phyloP scores from a whole-genome alignment of 306 rosid genomes.

The Canavalia ensiformis region DNA sequence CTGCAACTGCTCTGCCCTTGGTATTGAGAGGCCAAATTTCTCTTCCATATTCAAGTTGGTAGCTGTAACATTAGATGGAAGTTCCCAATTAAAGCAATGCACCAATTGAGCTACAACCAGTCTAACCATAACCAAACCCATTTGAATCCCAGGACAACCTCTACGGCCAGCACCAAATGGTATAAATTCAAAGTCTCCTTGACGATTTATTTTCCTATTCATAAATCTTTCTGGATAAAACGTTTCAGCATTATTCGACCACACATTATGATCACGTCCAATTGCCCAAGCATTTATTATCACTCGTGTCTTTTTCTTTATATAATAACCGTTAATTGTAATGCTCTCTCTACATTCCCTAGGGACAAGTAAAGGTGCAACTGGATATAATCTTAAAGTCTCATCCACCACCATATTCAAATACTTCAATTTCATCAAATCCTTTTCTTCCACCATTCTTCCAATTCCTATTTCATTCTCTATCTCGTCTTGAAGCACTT shows the following conservation, averaged over 20 bases:
- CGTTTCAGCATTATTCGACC: conserved; percentile 45
- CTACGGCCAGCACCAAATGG: conserved; percentile 57
- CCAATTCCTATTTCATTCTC: conserved; percentile 39
- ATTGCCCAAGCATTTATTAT: conserved; percentile 51
- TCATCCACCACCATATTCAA: conserved; percentile 55
- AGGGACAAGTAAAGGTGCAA: conserved; percentile 16
- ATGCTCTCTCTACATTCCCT: conserved; percentile 34
- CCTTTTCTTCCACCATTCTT: conserved; percentile 48
- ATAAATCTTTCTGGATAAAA: conserved; percentile 52
- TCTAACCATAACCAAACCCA: conserved; percentile 37
- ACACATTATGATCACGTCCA: conserved; percentile 41
- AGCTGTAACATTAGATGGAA: conserved; percentile 36
- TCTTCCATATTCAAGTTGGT: conserved; percentile 50
- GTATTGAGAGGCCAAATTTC: conserved; percentile 12
- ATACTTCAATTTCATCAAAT: conserved; percentile 48
- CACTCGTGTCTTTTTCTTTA: conserved; percentile 41
- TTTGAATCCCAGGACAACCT: conserved; percentile 49
- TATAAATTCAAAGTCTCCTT: conserved; percentile 37
- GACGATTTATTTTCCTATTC: not conserved
- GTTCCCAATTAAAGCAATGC: conserved; percentile 58
- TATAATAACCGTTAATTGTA: conserved; percentile 33
- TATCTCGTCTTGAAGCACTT: conserved; percentile 50
- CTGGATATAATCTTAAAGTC: conserved; percentile 45
- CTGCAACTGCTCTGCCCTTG: conserved; percentile 35
- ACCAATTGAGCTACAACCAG: conserved; percentile 49